These are phyloP conservation scores for Ricinus communis DNA, from an alignment of 345 rosid species.

Conservation along the genomic window DNA sequence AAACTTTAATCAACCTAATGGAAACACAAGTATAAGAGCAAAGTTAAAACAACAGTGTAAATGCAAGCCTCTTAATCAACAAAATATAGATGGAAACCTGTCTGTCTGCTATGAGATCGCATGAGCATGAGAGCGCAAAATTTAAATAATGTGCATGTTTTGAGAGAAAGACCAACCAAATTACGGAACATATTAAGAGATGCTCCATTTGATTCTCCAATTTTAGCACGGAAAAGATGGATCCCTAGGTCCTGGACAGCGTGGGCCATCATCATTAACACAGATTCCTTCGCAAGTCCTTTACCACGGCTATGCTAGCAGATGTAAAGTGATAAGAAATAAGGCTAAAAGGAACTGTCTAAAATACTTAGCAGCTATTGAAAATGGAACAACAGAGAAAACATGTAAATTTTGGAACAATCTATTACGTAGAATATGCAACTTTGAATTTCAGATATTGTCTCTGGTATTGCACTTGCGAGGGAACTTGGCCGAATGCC, in stretches of 20 bases:
- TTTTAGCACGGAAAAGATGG: conserved; percentile 62
- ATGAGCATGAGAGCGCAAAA: background rate
- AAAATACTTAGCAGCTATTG: background rate
- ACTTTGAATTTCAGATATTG: background rate
- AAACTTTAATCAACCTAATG: conserved; percentile 6
- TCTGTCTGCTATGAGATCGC: background rate
- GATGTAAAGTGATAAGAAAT: conserved; percentile 24
- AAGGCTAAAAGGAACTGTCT: conserved; percentile 5
- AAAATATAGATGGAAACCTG: background rate
- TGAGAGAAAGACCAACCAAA: conserved; percentile 45
- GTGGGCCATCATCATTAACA: conserved; percentile 86
- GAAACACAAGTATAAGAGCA: background rate
- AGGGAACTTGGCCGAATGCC: background rate
- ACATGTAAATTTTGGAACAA: conserved; percentile 4
- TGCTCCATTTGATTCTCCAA: conserved; percentile 75
- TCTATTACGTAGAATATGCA: too few relatives aligned
- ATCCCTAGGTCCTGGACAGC: conserved; percentile 62
- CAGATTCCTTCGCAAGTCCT: conserved; percentile 89
- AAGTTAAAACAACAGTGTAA: background rate
- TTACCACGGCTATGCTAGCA: conserved; percentile 86
- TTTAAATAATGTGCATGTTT: background rate
- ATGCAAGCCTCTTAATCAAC: background rate
- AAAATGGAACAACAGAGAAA: too few relatives aligned
- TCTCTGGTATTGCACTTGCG: background rate
- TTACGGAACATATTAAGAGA: conserved; percentile 74